Percentiles rank a stretch among this genome's conserved stretches.
Evolutionary conservation across 2,329 filamentous ascomycete species (phyloP).

Genomic region (Ustulina deusta): DNA sequence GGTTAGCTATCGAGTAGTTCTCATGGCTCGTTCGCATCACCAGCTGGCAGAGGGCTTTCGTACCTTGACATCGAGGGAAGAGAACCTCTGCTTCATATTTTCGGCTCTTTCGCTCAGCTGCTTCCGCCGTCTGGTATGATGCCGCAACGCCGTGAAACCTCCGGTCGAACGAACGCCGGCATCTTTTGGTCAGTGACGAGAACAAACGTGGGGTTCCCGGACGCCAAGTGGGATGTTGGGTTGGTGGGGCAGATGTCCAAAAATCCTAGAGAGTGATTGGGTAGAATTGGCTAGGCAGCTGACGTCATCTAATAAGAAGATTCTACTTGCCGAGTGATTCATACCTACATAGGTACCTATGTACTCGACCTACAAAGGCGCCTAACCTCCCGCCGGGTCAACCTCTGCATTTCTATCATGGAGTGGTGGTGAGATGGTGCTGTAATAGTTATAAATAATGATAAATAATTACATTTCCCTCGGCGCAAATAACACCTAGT

Average conservation of each 20-base stretch:
- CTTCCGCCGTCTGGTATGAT: neutral
- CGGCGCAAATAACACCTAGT: no score
- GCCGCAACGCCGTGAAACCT: neutral
- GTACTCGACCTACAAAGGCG: no score
- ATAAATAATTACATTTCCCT: no score
- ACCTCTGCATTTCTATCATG: no score
- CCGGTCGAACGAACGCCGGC: neutral
- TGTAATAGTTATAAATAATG: no score
- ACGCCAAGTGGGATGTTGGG: constrained; percentile 35
- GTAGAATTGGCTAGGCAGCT: constrained; percentile 5
- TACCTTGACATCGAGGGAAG: constrained; percentile 68
- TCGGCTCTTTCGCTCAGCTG: neutral
- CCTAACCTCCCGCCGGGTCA: no score
- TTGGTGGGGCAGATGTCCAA: constrained; percentile 5
- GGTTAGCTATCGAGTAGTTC: constrained; percentile 5
- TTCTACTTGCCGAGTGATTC: constrained; percentile 18
- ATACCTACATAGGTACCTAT: neutral
- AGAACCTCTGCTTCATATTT: constrained; percentile 69
- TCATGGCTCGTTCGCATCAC: neutral
- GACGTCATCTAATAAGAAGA: constrained; percentile 4
- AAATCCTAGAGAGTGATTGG: constrained; percentile 15
- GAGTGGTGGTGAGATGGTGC: no score
- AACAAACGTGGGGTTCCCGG: constrained; percentile 29
- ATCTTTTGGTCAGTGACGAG: constrained; percentile 10
- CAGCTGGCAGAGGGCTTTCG: constrained; percentile 1